A percentile compares a stretch with the other conserved stretches of the same genome.
Evolutionary conservation across 768 basidiomycete genomes (phyloP).

Genomic region (Lyophyllum decastes): DNA sequence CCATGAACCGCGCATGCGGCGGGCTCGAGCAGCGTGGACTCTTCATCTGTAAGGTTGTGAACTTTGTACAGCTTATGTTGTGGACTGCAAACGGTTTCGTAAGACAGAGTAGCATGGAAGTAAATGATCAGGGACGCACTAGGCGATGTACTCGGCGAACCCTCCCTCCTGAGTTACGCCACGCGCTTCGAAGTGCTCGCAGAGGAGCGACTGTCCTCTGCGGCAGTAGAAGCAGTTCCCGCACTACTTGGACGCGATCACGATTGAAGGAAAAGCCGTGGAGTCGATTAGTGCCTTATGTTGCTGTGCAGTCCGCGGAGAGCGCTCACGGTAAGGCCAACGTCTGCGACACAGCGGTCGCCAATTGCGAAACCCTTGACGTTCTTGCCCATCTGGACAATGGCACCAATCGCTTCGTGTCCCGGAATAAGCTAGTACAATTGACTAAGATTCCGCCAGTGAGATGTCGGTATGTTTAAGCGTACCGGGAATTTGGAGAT

Average conservation of each 20-base stretch:
- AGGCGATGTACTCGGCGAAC: slow-evolving; percentile 87
- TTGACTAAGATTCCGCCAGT: neutral
- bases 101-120: neutral
- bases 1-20: slow-evolving; percentile 92
- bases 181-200: slow-evolving; percentile 81
- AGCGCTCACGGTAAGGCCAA: slow-evolving; percentile 57
- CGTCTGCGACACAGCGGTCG: slow-evolving; percentile 85
- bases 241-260: slow-evolving; percentile 49
- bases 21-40: slow-evolving; percentile 86
- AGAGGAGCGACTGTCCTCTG: slow-evolving; percentile 77
- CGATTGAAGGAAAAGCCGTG: slow-evolving; percentile 7
- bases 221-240: slow-evolving; percentile 87
- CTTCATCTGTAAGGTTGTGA: slow-evolving; percentile 83
- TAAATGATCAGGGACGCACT: slow-evolving; percentile 45
- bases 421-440: slow-evolving; percentile 62
- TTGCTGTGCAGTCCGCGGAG: slow-evolving; percentile 7
- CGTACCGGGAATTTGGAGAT: slow-evolving; percentile 60
- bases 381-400: slow-evolving; percentile 77
- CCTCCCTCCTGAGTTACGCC: slow-evolving; percentile 84
- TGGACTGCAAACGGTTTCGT: slow-evolving; percentile 21
- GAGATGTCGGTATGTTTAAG: neutral
- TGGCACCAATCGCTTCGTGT: slow-evolving; percentile 72
- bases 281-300: neutral
- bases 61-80: slow-evolving; percentile 85
- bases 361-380: slow-evolving; percentile 77